Conservation (phyloP, 805 yeast species). For the Monosporozyma siamensis region DNA sequence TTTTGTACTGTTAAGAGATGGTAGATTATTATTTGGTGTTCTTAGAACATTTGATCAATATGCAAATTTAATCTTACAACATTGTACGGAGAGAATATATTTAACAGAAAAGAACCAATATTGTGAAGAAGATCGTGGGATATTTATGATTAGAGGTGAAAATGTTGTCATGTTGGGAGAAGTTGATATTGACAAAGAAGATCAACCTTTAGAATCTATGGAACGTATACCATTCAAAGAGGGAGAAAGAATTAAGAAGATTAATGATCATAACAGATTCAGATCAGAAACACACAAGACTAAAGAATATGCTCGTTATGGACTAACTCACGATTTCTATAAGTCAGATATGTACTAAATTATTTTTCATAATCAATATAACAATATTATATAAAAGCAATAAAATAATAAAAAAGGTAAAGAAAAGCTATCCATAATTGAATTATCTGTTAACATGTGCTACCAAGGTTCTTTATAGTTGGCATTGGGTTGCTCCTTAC, state of each 20-base stretch:
- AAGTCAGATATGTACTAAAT: constrained; percentile 44
- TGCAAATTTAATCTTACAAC: constrained; percentile 86
- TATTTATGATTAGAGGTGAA: constrained; percentile 88
- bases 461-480: too few species aligned
- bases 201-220: constrained; percentile 49
- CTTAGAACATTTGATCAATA: constrained; percentile 93
- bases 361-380: background rate
- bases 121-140: constrained; percentile 73
- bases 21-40: constrained; percentile 78
- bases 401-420: background rate
- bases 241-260: constrained; percentile 41
- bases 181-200: constrained; percentile 80
- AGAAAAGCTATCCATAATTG: background rate
- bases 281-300: constrained; percentile 38
- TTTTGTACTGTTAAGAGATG: constrained; percentile 81
- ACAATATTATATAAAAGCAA: background rate
- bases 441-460: too few species aligned
- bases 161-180: constrained; percentile 92
- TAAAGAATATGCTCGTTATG: constrained; percentile 42
- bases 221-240: constrained; percentile 50
- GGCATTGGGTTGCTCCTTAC: too few species aligned
- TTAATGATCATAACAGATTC: constrained; percentile 28
- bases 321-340: constrained; percentile 48
- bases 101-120: constrained; percentile 45
- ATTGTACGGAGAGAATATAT: constrained; percentile 78